Conservation (phyloP, 2,329 filamentous ascomycete species). For the Microdochium trichocladiopsis region DNA sequence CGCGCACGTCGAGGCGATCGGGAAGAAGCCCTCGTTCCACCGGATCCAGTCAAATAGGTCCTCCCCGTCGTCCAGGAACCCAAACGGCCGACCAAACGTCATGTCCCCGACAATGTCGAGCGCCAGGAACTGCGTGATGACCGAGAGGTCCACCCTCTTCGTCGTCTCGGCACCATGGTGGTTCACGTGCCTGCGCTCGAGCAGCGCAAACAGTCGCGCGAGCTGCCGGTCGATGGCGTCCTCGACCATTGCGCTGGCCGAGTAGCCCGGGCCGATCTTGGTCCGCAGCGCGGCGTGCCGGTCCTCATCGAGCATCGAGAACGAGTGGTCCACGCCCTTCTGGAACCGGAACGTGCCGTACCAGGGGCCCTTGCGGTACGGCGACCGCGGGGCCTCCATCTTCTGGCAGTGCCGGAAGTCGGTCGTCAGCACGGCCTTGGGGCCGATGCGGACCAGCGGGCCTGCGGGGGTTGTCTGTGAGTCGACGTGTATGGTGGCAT, state of each 20-base stretch:
- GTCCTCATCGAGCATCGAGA: conserved; percentile 4
- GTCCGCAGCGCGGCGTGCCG: conserved; percentile 3
- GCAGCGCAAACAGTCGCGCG: conserved; percentile 16
- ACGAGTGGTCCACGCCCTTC: conserved; percentile 3
- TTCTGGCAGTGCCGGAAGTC: conserved; percentile 3
- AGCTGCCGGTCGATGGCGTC: conserved; percentile 17
- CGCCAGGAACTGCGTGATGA: conserved; percentile 30
- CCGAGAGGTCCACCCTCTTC: conserved; percentile 22
- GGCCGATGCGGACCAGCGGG: conserved; percentile 4
- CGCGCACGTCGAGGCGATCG: conserved; percentile 5
- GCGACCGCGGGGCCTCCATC: conserved; percentile 3
- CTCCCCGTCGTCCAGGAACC: conserved; percentile 22
- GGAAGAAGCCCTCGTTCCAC: conserved; percentile 11
- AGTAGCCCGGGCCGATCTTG: conserved; percentile 7
- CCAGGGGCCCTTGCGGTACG: conserved; percentile 5
- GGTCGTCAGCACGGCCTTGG: conserved; percentile 6
- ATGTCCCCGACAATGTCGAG: conserved; percentile 26
- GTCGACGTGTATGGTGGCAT: not conserved
- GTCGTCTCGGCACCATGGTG: not conserved
- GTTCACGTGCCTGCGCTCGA: conserved; percentile 5
- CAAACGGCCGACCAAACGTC: conserved; percentile 22
- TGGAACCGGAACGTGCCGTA: conserved; percentile 6
- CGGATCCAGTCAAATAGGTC: conserved; percentile 17
- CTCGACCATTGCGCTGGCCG: conserved; percentile 9
- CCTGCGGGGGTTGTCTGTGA: conserved; percentile 1